Evolutionary conservation across 1,139 yeast species (phyloP), one percentile per base, ranked within the genome.

Genomic region (Lodderomyces theae): DNA sequence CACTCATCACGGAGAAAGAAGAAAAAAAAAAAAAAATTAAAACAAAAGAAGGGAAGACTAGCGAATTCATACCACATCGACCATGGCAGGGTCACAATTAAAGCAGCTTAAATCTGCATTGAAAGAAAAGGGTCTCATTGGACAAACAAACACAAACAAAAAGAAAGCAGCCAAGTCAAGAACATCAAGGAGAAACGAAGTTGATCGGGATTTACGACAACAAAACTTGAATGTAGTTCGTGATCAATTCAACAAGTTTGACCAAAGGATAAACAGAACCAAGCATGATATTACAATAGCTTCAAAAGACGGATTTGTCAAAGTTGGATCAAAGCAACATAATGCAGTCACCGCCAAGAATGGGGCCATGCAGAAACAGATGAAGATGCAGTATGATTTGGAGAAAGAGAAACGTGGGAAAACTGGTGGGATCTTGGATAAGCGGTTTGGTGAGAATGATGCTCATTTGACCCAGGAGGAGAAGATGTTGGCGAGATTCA

Each of bases 401-500:
- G 82, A 78, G 51, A 76, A 75, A 60, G 63, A 72, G 12, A 64
- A 72, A 42, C 78, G 80, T 50, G 86, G 87, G 49, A 84, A 78
- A 57, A 80, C 76, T 23, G 96, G 97, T 39, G 89, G 88, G 2
- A 56, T 94, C 15, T 61, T 80, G 4, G 98, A 94, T 68, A 75
- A 88, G 52, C 80, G 98, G 63, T 92, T 94, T 61, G 99, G 98
- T 58, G 98, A 92, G 58, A 77, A 79, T 52, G 82, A 87, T 61
- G 68, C 76, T 26, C 66, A 74, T 38, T 58, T 94, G 70, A 78
- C 84, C 16, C 81, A 82, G 11, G 98, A 94, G 61, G 97, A 92
- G 54, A 87, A 86, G 60, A 90, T 90, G 96, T 76, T 92, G 64
- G 96, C 86, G 56, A 81, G 98, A 66, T 94, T 88, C 65, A 86